Evolutionary conservation across 306 rosid genomes (phyloP).

Genomic region (Senna tora): DNA sequence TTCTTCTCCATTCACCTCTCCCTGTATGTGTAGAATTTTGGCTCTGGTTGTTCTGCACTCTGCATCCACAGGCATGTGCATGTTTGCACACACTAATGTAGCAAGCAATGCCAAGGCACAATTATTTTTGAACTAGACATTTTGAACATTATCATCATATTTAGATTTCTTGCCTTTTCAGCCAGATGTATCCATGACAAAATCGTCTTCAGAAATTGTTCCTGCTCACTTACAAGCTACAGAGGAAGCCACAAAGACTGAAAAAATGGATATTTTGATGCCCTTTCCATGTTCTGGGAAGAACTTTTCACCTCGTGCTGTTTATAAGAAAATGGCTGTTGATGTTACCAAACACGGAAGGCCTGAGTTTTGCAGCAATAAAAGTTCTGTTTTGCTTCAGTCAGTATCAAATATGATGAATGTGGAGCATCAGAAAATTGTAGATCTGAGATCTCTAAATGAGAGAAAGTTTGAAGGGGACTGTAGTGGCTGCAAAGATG

Average conservation of each 20-base stretch:
- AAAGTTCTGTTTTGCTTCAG: constrained; percentile 51
- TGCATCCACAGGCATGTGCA: constrained; percentile 9
- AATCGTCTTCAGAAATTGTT: constrained; percentile 55
- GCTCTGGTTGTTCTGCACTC: constrained; percentile 5
- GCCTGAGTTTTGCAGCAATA: constrained; percentile 51
- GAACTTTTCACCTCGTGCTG: constrained; percentile 47
- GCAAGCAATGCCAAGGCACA: constrained; percentile 12
- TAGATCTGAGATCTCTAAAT: constrained; percentile 47
- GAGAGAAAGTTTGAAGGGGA: constrained; percentile 51
- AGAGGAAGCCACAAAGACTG: constrained; percentile 49
- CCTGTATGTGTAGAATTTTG: constrained; percentile 4
- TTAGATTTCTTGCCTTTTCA: constrained; percentile 37
- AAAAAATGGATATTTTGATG: constrained; percentile 47
- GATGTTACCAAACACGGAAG: constrained; percentile 58
- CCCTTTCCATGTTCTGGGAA: constrained; percentile 54
- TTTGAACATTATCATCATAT: constrained; percentile 30
- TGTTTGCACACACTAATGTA: not conserved
- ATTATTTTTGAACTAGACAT: constrained; percentile 11
- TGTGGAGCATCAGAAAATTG: constrained; percentile 49
- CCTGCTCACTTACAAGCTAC: constrained; percentile 48
- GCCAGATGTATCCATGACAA: constrained; percentile 49
- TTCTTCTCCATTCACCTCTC: constrained; percentile 38
- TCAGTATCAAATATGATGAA: constrained; percentile 48
- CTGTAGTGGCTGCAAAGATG: constrained; percentile 58
- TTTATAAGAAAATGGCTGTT: constrained; percentile 54